Base-by-base conservation (phyloP, 139 green algal genomes). In the Yamagishiella unicocca region DNA sequence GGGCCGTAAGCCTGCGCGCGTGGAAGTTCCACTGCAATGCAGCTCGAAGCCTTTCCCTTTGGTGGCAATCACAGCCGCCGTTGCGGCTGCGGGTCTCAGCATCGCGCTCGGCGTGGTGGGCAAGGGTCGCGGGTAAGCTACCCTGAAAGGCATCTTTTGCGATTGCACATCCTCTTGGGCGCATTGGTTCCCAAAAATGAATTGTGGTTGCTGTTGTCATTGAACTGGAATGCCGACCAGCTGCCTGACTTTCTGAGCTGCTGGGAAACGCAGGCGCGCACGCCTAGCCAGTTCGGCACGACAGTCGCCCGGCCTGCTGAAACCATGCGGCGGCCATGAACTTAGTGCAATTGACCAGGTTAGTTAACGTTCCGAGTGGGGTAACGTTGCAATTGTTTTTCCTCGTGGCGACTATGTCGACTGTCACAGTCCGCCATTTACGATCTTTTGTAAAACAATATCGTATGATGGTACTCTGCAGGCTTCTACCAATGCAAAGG, bases 111-210 rank as follows among this genome's bases (percentile, higher is more conserved):
- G 66, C 25, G 6, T 74, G 33, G n/a, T 74, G 21, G 31, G 66
- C 66, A 74, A 37, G 64, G 27, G 66, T 74, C 66, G 66, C 43
- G 45, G 66, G 66, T 74, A 43, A 45, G 37, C 66, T 74, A 35
- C 64, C 27, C 4, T 17, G 17, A 12, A 58, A 12, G 50, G 50
- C 50, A 25, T 58, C 12, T 58, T 25, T 17, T 17, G 12, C 50
- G 50, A 12, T 58, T 58, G 12, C 50, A 58, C 17, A 25, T 17
- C 12, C 17, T 58, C 12, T 58, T 58, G 50, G 12, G 12, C 12
- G 50, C 12, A 17, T 58, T 58, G n/a, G n/a, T n/a, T 58, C 12
- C 50, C 17, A 58, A 58, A 17, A 17, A 58, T 17, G 50, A 12
- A 58, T 17, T 58, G 12, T 58, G 50, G 12, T 58, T 17, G 12